Base-by-base conservation (phyloP, 2,329 filamentous ascomycete genomes). In the Sodiomyces alkalinus region DNA sequence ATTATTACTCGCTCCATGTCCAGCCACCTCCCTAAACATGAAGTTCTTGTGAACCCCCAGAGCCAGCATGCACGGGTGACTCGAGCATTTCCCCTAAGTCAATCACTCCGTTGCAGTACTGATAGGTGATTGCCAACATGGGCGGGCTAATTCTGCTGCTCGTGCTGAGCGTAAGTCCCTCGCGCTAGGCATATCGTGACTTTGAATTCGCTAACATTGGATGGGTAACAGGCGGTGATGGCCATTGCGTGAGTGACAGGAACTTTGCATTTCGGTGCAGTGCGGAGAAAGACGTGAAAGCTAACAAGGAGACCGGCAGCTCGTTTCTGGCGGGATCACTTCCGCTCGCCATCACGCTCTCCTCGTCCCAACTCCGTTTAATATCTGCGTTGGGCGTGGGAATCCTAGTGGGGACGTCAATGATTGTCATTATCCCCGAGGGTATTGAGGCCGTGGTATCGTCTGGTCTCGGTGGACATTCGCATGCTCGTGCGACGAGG, bases 341-440 rank as follows among this genome's bases (percentile, higher is more conserved):
- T 39, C 90, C 90, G 20, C 64, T 98, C 28, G 86, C 83, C 33
- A 81, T 98, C 62, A 72, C 77, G 32, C 68, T 98, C 16, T 87
- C 86, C 17, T 74, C 80, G 34, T 81, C 83, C 23, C 83, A 93
- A 52, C 61, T 96, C 32, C 78, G 87, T 46, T 61, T 93, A 27
- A 80, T 96, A 48, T 92, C 87, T 14, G 86, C 85, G 32, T 71
- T 96, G 48, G 90, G 90, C 29, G 83, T 93, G 52, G 90, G 90
- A 24, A 80, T 98, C 28, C 63, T 98, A 7, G 86, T 98, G 11
- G 90, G 90, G 19, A 96, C 90, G 17, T 87, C 87, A 2, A 67
- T 98, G 39, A 87, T 96, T 39, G 85, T 98, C 18, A 96, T 98
- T 46, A 93, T 98, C 44, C 90, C 90, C 1, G 90, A 98, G 53